Evolutionary conservation across 805 yeast genomes (phyloP).

Genomic region (Wilhelminamyces savonicus): DNA sequence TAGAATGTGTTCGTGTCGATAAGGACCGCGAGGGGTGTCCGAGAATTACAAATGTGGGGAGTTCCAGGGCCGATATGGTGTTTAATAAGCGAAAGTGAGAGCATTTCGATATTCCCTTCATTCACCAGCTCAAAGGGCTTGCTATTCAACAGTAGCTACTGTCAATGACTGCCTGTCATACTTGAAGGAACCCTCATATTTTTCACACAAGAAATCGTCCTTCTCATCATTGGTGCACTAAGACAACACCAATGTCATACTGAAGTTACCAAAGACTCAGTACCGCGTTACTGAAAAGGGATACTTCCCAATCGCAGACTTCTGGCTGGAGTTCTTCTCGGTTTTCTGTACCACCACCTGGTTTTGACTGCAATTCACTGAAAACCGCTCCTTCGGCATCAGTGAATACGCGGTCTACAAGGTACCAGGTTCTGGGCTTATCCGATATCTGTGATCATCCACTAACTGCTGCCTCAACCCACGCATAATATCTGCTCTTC

Average conservation of each 20-base stretch:
- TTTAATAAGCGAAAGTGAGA: slow-evolving; percentile 45
- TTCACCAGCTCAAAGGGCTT: neutral
- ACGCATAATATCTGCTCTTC: no score
- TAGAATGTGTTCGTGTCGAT: slow-evolving; percentile 75
- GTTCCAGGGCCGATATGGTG: slow-evolving; percentile 61
- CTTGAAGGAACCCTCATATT: neutral
- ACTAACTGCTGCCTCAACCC: no score
- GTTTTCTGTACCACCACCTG: no score
- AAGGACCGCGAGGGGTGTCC: slow-evolving; percentile 93
- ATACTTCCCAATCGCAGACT: no score
- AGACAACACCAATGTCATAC: neutral
- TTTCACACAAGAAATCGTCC: neutral
- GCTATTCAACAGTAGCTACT: neutral
- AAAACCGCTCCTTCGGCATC: no score
- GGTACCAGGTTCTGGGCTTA: no score
- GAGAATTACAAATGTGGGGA: slow-evolving; percentile 70
- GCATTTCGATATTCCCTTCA: neutral
- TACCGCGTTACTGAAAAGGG: no score
- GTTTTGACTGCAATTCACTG: no score
- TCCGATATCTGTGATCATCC: no score
- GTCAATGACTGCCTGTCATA: neutral
- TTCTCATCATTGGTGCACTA: neutral
- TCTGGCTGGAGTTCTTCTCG: no score
- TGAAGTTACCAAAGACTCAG: neutral
- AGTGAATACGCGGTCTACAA: no score